Evolutionary conservation across 2,329 filamentous ascomycete species (phyloP).

Genomic region (Allantophomopsis cytisporea): DNA sequence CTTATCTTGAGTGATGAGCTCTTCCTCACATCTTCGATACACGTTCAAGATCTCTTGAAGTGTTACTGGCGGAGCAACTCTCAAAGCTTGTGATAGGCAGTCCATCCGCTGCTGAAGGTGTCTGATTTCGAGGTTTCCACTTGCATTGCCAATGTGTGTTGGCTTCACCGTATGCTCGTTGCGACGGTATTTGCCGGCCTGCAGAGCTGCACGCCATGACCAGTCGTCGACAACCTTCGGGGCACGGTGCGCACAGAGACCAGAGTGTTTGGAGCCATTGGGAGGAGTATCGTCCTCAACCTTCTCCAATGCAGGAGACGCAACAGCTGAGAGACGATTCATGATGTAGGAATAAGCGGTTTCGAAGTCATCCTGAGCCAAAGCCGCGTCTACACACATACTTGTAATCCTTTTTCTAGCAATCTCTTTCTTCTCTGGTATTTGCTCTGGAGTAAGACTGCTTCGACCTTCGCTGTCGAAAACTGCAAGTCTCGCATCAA

Average conservation of each 20-base stretch:
- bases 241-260: conserved; percentile 11
- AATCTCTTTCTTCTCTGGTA: conserved; percentile 17
- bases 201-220: conserved; percentile 67
- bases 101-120: conserved; percentile 73
- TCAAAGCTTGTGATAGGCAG: conserved; percentile 60
- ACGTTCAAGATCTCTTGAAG: conserved; percentile 63
- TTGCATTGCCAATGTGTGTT: conserved; percentile 45
- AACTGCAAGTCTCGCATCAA: conserved; percentile 37
- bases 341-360: conserved; percentile 77
- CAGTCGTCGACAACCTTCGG: conserved; percentile 39
- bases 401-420: conserved; percentile 58
- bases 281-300: conserved; percentile 5
- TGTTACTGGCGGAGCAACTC: conserved; percentile 55
- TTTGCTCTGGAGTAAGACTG: conserved; percentile 4
- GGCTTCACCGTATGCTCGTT: conserved; percentile 37
- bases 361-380: conserved; percentile 70
- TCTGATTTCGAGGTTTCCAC: conserved; percentile 47
- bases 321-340: conserved; percentile 42
- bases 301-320: conserved; percentile 13
- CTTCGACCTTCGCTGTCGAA: conserved; percentile 6
- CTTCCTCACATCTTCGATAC: conserved; percentile 67
- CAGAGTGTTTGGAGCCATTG: conserved; percentile 5
- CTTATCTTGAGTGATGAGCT: conserved; percentile 52
- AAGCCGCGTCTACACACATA: conserved; percentile 68
- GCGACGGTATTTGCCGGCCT: conserved; percentile 61